Evolutionary conservation across 345 rosid genomes (phyloP), one percentile per base, ranked within the genome.

Genomic region (Gossypium herbaceum): DNA sequence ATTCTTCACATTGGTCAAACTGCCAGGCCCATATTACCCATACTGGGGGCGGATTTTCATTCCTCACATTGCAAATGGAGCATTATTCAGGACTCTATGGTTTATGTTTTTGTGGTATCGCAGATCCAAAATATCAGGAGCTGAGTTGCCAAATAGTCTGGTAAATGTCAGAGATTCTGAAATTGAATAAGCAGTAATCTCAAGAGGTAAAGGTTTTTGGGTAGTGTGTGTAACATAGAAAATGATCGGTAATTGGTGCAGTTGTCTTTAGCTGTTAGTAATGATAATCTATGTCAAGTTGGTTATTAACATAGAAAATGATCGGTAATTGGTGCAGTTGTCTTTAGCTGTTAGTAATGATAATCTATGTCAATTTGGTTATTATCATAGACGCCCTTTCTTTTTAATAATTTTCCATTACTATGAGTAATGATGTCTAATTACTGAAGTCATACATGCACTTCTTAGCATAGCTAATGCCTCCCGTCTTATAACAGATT

Each of bases 51-150:
- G 97, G 20, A 79, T 92, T 68, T 77, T 92, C 24, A 68, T 92
- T 79, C 97, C 97, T 19, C 97, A 89, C 77, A 55, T 94, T 48
- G 95, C 97, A 2, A 94, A 94, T 81, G 98, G 97, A 54, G 94
- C 87, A 22, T 70, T 90, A 61, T 71, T 83, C 81, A 91, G 90
- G 78, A 80, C 88, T 69, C 62, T 91, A 22, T 94, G 93, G 97
- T 82, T 83, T 74, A 72, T 81, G 22, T 80, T 84, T 73, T 48
- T 77, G 50, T 88, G 97, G 94, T 79, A 73, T 80, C 89, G 86
- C 84, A 86, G 82, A 85, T 83, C 90, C 29, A 78, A 9, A 67
- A 72, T 66, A 61, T 68, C 84, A 9, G 77, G 68, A 74, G 34
- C 65, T 16, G 74, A 29, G 73, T 29, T 70, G 48, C 60, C 60